Base-by-base conservation (phyloP, 2,329 filamentous ascomycete genomes). In the Sporothrix curviconia region DNA sequence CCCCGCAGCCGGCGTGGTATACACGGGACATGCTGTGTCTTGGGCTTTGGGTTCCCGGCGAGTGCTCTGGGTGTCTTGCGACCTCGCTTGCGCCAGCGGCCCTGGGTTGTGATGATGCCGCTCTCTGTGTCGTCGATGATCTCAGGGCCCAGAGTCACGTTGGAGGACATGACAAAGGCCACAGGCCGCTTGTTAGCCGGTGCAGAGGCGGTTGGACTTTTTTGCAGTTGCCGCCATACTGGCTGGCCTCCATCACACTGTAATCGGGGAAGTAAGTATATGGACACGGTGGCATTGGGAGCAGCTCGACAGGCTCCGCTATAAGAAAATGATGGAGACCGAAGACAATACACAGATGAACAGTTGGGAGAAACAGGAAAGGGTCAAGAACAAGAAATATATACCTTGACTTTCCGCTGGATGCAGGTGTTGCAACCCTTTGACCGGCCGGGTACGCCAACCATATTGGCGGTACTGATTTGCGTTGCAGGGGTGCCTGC, bases 171-270 rank as follows among this genome's bases (percentile, higher is more conserved):
- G 24, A 63, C 58, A 56, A 63, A 63, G 3, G 61, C 61, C 44
- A 61, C 54, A 2, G 61, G 54, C 11, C 64, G 60, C 50, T 62
- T 59, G 51, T n/a, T 66, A 66, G 24, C 65, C 64, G 3, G 64
- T 64, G 46, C 65, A 66, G 4, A 63, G 24, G 3, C 65, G 62
- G 32, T 59, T 61, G 8, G 63, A 62, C 34, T 63, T 65, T n/a
- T 32, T 46, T 53, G 57, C 65, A 66, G 56, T 75, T 64, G 59
- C 43, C 56, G n/a, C 30, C 65, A 66, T 4, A 39, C 19, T 1
- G 64, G 64, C 3, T 44, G 60, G 19, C 60, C 59, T 7, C 58
- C 55, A 53, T 62, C 63, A 24, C 65, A 65, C 64, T 65, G 39
- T 42, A 15, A 24, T 15, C 17, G 25, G 28, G 25, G 7, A 36